Conservation (phyloP, 177 flowering plant genomes). For the Vitis hybrid region DNA sequence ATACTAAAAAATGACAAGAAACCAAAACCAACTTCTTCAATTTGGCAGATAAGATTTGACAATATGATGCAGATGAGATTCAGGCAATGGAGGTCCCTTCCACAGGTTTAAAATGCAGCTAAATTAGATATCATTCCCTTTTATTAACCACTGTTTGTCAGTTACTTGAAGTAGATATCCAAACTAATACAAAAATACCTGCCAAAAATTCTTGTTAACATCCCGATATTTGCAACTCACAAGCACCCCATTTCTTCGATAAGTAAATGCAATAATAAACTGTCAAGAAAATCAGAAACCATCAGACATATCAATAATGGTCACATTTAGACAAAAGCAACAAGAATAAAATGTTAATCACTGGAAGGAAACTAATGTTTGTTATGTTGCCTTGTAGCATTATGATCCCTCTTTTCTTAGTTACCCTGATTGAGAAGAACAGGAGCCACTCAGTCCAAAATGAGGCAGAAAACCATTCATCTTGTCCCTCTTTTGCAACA, state of each 20-base stretch:
- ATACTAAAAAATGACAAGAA: too few relatives aligned
- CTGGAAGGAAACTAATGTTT: not conserved
- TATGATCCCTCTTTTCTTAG: too few relatives aligned
- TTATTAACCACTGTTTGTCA: not conserved
- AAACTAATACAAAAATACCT: slow-evolving; percentile 48
- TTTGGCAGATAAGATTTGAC: too few relatives aligned
- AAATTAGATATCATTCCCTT: not conserved
- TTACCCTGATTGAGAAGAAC: too few relatives aligned
- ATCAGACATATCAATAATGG: not conserved
- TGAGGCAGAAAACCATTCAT: too few relatives aligned
- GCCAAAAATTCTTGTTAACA: slow-evolving; percentile 71
- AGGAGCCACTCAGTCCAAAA: too few relatives aligned
- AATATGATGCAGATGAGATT: too few relatives aligned
- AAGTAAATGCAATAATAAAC: slow-evolving; percentile 86
- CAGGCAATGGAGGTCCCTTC: too few relatives aligned
- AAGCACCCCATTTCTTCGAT: slow-evolving; percentile 61
- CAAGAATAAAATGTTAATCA: not conserved
- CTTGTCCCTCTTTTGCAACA: too few relatives aligned
- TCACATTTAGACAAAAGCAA: not conserved
- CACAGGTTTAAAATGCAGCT: too few relatives aligned
- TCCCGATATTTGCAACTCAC: slow-evolving; percentile 87
- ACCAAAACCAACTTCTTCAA: too few relatives aligned
- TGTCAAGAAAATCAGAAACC: slow-evolving; percentile 27
- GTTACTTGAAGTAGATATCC: not conserved
- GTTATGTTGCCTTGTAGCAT: not conserved